Base-by-base conservation (phyloP, 768 basidiomycete species). In the Galerina sulciceps region DNA sequence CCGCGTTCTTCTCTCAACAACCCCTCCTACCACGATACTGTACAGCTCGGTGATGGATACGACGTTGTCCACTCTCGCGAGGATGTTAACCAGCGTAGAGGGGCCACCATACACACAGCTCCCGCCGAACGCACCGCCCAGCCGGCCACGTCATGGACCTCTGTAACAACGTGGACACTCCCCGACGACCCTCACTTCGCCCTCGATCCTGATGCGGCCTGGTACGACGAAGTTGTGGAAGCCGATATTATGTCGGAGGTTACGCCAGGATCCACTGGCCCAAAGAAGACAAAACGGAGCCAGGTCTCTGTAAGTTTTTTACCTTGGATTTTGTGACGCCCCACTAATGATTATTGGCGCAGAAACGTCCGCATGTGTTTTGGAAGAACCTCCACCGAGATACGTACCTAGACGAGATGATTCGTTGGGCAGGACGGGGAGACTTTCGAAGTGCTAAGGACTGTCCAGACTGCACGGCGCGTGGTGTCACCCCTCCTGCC, bases 281-380 rank as follows among this genome's bases (percentile, higher is more conserved):
- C n/a, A n/a, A n/a, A n/a, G n/a, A n/a, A n/a, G n/a, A n/a, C n/a
- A n/a, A n/a, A n/a, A n/a, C n/a, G n/a, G n/a, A n/a, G n/a, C n/a
- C n/a, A n/a, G 40, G 56, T 49, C n/a, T n/a, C 35, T 20, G 6
- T 10, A 17, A 14, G 6, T 18, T 18, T 35, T 4, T 18, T 13
- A 14, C 18, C 26, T 18, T 8, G 18, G 6, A 26, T 26, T 3
- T 26, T n/a, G 4, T 26, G 26, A 6, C 26, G 4, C 26, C 3
- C 26, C 18, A 38, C 15, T 6, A 37, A 14, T 26, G 26, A 26
- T 26, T 26, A 6, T 31, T 17, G 14, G 3, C 15, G 10, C n/a
- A 62, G 60, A 46, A 54, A 55, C 55, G 57, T 1, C 61, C 53
- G 4, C 56, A 62, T 40, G 46, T 54, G 2, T 44, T 62, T 3